A percentile compares a stretch with the other conserved stretches of the same genome.
Evolutionary conservation across 164 flowering plant species (phyloP).

Genomic region (Annona cherimola): DNA sequence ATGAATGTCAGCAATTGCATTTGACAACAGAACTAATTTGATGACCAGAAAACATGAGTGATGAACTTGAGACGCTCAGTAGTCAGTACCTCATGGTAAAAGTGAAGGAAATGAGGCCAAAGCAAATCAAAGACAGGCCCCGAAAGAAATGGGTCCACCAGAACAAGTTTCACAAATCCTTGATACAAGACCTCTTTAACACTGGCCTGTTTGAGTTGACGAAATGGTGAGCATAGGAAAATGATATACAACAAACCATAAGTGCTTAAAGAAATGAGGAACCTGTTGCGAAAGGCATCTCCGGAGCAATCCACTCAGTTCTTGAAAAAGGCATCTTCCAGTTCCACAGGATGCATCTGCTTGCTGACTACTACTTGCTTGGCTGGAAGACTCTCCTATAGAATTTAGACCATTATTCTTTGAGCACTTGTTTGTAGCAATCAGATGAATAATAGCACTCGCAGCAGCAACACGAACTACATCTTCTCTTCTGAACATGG

Average conservation of each 20-base stretch:
- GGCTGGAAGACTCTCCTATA: constrained; percentile 79
- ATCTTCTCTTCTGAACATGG: constrained; percentile 78
- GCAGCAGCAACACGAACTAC: constrained; percentile 65
- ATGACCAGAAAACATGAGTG: not conserved
- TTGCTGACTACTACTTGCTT: constrained; percentile 90
- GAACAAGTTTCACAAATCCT: constrained; percentile 63
- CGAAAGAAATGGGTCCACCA: constrained; percentile 52
- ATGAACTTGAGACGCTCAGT: not conserved
- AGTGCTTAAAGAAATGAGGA: constrained; percentile 7
- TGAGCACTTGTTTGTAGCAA: constrained; percentile 48
- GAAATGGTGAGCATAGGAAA: constrained; percentile 10
- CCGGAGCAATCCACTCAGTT: constrained; percentile 72
- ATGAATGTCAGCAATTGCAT: not conserved
- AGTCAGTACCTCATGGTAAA: constrained; percentile 51
- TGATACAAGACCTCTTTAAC: constrained; percentile 58
- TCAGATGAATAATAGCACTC: constrained; percentile 54
- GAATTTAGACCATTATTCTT: constrained; percentile 33
- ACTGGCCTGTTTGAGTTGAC: constrained; percentile 44
- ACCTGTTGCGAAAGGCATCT: constrained; percentile 93
- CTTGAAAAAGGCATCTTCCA: constrained; percentile 56
- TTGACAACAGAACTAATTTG: not conserved
- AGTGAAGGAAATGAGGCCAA: constrained; percentile 64
- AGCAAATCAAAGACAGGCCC: constrained; percentile 61
- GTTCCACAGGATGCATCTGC: constrained; percentile 31
- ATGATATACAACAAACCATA: not conserved